Conservation (phyloP, 257 asterid species). For the Oldenlandia corymbosa region DNA sequence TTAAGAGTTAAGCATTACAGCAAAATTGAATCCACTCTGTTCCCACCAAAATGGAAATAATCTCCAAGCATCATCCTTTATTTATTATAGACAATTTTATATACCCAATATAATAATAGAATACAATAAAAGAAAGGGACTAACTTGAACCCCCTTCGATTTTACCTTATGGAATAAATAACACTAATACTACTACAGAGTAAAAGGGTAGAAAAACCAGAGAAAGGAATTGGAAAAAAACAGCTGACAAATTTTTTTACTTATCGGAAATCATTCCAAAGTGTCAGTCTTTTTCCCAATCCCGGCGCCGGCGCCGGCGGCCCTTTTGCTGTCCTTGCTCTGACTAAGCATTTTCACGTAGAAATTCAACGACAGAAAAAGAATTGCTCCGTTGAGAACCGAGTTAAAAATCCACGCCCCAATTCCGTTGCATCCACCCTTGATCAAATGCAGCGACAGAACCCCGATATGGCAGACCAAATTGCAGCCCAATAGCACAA, state of each 20-base stretch:
- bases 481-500: constrained; percentile 55
- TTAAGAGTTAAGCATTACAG: neutral
- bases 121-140: no score
- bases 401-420: constrained; percentile 89
- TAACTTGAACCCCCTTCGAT: no score
- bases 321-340: constrained; percentile 22
- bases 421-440: constrained; percentile 87
- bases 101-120: no score
- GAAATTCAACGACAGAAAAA: constrained; percentile 60
- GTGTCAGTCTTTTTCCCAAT: constrained; percentile 12
- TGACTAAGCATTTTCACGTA: constrained; percentile 42
- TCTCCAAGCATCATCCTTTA: neutral
- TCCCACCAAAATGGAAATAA: neutral
- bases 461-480: constrained; percentile 72
- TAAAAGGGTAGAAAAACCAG: no score
- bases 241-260: no score
- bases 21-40: neutral
- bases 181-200: no score
- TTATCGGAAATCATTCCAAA: constrained; percentile 13
- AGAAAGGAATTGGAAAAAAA: no score
- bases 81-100: neutral
- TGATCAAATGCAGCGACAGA: constrained; percentile 49
- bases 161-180: no score
- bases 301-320: constrained; percentile 1
- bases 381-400: constrained; percentile 59